Base-by-base conservation (phyloP, 2,329 filamentous ascomycete species). In the Tolypocladium endophyticum region DNA sequence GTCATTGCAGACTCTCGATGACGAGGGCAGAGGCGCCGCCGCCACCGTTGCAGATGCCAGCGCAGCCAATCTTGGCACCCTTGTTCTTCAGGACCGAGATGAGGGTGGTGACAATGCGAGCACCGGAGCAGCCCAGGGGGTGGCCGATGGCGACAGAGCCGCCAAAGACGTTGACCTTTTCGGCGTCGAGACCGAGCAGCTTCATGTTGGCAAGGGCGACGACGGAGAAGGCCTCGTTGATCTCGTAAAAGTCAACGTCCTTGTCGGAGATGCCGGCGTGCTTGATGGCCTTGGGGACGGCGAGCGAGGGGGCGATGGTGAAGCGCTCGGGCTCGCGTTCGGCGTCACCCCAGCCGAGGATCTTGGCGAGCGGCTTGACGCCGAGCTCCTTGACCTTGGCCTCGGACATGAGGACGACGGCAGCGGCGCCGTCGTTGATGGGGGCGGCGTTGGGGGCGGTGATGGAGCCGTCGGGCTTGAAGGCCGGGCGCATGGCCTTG, bases 141-240 rank as follows among this genome's bases (percentile, higher is more conserved):
- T 99, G 94, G 59, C 94, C 94, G 61, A 99, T 88, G 69, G 94
- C 94, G 63, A 99, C 94, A 59, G 94, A 90, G 73, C 94, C 94
- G 71, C 94, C 94, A 71, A 92, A 93, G 60, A 97, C 80, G 78
- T 99, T 99, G 72, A 99, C 92, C 78, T 92, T 95, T 61, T 92
- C 89, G 65, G 89, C 83, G 64, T 81, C 80, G 60, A 99, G 78
- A 63, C 81, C 82, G 47, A 99, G 86, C 59, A 97, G 76, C 84
- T 99, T 96, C 79, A 96, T 86, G 81, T 99, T 99, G 66, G 94
- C 92, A 58, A 99, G 83, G 45, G 94, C 91, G 64, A 99, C 94
- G 56, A 96, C 94, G 64, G 90, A 94, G 81, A 99, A 99, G 50
- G 94, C 94, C 81, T 99, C 94, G 81, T 99, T 99, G 82, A 99